Conservation (phyloP, 495 filamentous ascomycete species). For the Penicillium nucicola region DNA sequence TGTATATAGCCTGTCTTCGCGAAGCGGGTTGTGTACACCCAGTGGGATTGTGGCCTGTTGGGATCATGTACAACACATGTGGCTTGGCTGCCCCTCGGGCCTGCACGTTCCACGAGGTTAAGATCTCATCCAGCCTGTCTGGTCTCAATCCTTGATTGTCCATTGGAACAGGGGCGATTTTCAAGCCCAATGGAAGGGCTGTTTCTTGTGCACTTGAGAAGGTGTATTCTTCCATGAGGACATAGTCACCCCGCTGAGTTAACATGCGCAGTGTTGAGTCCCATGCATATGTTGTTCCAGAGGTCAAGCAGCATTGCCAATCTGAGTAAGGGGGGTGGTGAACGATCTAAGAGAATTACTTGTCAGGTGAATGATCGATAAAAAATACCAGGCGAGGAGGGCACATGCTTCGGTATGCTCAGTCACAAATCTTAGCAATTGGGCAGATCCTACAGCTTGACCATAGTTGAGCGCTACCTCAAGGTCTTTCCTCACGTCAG, state of each 20-base stretch:
- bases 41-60: slow-evolving; percentile 78
- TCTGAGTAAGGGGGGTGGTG: slow-evolving; percentile 26
- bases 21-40: slow-evolving; percentile 61
- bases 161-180: not conserved
- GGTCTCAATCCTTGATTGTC: not conserved
- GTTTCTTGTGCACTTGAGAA: slow-evolving; percentile 14
- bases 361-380: no score
- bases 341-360: not conserved
- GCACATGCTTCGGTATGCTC: slow-evolving; percentile 13
- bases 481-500: no score
- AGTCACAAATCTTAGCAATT: slow-evolving; percentile 18
- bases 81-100: slow-evolving; percentile 12
- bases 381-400: no score
- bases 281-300: slow-evolving; percentile 24
- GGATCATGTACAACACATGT: slow-evolving; percentile 50
- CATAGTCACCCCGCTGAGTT: slow-evolving; percentile 13
- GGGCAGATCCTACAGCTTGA: not conserved
- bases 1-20: slow-evolving; percentile 61
- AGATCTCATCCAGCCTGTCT: slow-evolving; percentile 5
- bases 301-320: slow-evolving; percentile 18
- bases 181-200: slow-evolving; percentile 6
- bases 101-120: slow-evolving; percentile 14
- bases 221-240: slow-evolving; percentile 22
- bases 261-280: slow-evolving; percentile 21
- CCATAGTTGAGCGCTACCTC: not conserved